These are phyloP conservation scores for Paracoccidioides lutzii DNA, from an alignment of 2,329 filamentous ascomycete genomes.

Conservation along the genomic window DNA sequence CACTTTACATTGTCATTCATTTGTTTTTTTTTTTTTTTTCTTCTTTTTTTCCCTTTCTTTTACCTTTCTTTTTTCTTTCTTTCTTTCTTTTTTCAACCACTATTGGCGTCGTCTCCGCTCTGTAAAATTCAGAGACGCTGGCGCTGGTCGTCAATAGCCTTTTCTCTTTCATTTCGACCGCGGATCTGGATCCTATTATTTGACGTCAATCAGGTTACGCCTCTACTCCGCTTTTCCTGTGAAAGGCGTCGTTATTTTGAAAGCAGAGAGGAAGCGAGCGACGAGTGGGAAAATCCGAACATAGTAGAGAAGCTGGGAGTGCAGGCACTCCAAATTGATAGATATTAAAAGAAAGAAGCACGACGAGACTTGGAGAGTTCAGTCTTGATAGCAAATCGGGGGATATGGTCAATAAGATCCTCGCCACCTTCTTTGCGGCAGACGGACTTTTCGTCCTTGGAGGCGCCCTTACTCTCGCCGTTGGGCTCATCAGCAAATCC, in stretches of 20 bases:
- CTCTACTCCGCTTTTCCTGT: background rate
- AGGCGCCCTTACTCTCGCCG: conserved; percentile 40
- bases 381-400: background rate
- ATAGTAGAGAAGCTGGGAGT: background rate
- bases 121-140: background rate
- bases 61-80: background rate
- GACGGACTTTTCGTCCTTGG: conserved; percentile 41
- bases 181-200: background rate
- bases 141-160: conserved; percentile 2
- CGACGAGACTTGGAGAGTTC: background rate
- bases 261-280: background rate
- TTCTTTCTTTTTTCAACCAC: background rate
- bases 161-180: background rate
- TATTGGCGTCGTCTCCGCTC: background rate
- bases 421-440: conserved; percentile 38
- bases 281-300: background rate
- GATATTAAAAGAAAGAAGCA: background rate
- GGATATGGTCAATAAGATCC: conserved; percentile 40
- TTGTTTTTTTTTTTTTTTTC: background rate
- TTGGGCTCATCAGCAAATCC: conserved; percentile 39
- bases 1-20: background rate
- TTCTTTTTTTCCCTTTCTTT: background rate
- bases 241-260: background rate
- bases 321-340: background rate
- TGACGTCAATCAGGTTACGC: background rate